Base-by-base conservation (phyloP, 805 yeast genomes). In the Ogataea glucozyma region DNA sequence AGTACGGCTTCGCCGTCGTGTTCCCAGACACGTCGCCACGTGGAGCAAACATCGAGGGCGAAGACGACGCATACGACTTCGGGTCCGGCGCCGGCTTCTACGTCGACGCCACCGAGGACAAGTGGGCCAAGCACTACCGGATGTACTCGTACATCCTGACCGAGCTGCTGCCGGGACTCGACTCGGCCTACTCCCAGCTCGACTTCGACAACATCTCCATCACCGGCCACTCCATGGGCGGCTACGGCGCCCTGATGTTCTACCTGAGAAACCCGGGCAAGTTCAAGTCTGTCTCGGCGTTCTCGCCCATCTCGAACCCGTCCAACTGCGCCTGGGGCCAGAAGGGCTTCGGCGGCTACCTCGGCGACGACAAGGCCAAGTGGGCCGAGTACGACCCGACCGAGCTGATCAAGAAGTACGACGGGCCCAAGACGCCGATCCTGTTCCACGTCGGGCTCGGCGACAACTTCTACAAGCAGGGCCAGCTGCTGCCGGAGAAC, bases 211-310 rank as follows among this genome's bases (percentile, higher is more conserved):
- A 76, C 30, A 74, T 81, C 39, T 77, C 91, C 16, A 79, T 91
- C 51, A 81, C 93, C n/a, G 99, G 99, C 32, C 98, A 93, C 64
- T 93, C 99, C 1, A 93, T 93, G 98, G 99, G 99, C 38, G 99
- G 99, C 1, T 88, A 78, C 61, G 99, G 98, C 44, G 95, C 99
- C 0, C 66, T 91, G 47, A 69, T 84, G 47, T 75, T 78, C 12
- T 76, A 72, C 52, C 66, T 91, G 46, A 77, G 73, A 49, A 79
- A 85, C 61, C 87, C 90, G 1, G 83, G 81, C 1, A 71, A 70
- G 55, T 91, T 85, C 71, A 78, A 78, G 60, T 81, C 93, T 1
- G 90, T 86, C 31, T 78, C 88, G 45, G 97, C 97, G 0, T 91
- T 91, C 68, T 78, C 97, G 0, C 98, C 99, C 40, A 87, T 93